A percentile compares a stretch with the other conserved stretches of the same genome.
Evolutionary conservation across 768 basidiomycete genomes (phyloP).

Genomic region (Lanmaoa rubissima): DNA sequence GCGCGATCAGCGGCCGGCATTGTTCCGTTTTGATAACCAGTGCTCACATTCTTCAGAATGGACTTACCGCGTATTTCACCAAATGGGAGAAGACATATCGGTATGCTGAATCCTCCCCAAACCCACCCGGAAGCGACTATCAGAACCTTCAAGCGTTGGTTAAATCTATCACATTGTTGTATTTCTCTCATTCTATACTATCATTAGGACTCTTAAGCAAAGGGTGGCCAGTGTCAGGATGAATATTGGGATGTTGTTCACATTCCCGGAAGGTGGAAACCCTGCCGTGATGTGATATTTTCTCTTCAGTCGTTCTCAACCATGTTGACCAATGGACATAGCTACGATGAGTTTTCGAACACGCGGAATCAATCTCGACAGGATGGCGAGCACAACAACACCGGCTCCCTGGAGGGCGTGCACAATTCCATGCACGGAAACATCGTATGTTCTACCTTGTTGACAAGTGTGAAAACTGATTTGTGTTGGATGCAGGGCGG

Average conservation of each 20-base stretch:
- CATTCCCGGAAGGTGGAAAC: conserved; percentile 15
- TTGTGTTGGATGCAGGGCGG: conserved; percentile 15
- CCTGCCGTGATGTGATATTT: conserved; percentile 10
- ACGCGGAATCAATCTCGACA: conserved; percentile 19
- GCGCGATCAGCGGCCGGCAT: neutral
- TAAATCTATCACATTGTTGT: neutral
- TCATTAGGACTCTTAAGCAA: conserved; percentile 17
- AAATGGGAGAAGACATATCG: conserved; percentile 22
- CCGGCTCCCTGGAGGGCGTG: conserved; percentile 22
- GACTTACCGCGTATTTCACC: conserved; percentile 16
- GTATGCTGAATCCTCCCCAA: conserved; percentile 12
- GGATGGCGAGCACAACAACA: conserved; percentile 5
- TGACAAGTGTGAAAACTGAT: neutral
- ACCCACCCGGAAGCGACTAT: conserved; percentile 12
- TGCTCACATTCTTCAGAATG: conserved; percentile 1
- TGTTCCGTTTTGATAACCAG: neutral
- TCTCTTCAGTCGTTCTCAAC: neutral
- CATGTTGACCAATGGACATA: conserved; percentile 3
- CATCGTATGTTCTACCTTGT: conserved; percentile 13
- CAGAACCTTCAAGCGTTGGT: conserved; percentile 16
- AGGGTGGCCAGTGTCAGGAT: conserved; percentile 11
- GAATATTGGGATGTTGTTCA: conserved; percentile 20
- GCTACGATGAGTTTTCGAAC: conserved; percentile 33
- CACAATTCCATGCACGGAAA: conserved; percentile 21
- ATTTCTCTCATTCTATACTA: neutral